Evolutionary conservation across 441 rosid species (phyloP), one percentile per base, ranked within the genome.

Genomic region (Corymbia calophylla): DNA sequence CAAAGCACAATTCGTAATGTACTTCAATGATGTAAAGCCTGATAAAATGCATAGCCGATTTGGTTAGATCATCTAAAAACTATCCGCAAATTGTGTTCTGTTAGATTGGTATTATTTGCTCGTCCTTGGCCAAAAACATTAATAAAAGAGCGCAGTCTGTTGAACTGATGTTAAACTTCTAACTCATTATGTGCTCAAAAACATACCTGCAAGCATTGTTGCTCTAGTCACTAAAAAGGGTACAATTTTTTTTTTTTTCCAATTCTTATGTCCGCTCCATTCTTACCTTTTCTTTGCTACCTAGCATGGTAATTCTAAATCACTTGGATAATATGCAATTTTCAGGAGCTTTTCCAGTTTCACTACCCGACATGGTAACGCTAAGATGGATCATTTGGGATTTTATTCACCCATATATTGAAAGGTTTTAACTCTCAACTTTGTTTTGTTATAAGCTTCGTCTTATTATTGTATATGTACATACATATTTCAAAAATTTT

Each of bases 211-310:
- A 53, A 95, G 92, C 91, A 92, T 95, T 53, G 64, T 96, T 19
- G 97, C 95, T 66, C 3, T 35, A 35, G 96, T 95, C 89, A 92
- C 97, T 5, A 85, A 94, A 88, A 93, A 95, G 87, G 96, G 97
- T 95, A 91, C 16, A 27, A 27, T 7, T 25, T 60, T 60, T 35
- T n/a, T n/a, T 60, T 27, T 15, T 60, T 60, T 60, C 27, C 66
- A 25, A 29, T 60, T 60, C 66, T 60, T 60, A 27, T 60, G 66
- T 60, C 31, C 11, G 66, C 11, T 60, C 31, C 66, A n/a, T 27
- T 60, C 66, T 60, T 27, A 60, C 66, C 66, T 60, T 25, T 27
- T 60, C 66, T 60, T 60, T 60, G 16, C 66, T 60, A 60, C 66
- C 66, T n/a, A 27, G 64, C 25, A 58, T 2, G 3, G 64, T 58